A percentile compares a stretch with the other conserved stretches of the same genome.
These are phyloP conservation scores for Cutaneotrichosporon mucoides DNA, from an alignment of 1,284 basidiomycete genomes.

Conservation along the genomic window DNA sequence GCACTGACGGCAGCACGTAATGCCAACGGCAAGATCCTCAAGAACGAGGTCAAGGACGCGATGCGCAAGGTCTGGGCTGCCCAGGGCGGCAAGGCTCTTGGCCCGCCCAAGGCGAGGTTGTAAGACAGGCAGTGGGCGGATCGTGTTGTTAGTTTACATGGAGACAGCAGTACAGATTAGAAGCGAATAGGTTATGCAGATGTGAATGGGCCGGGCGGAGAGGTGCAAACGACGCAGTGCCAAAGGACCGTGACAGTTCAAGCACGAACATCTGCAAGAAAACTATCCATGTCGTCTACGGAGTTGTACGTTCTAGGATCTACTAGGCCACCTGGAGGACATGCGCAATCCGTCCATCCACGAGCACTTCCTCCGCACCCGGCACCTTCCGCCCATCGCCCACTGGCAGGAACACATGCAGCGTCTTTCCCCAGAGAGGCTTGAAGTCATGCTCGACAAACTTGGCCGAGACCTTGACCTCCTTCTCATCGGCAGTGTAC, in stretches of 20 bases:
- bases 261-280: no score
- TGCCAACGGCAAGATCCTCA: slow-evolving; percentile 18
- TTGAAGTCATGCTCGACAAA: slow-evolving; percentile 43
- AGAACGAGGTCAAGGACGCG: slow-evolving; percentile 19
- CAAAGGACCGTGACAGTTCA: no score
- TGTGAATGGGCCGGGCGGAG: no score
- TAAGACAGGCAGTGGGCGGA: background rate
- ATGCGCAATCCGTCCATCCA: slow-evolving; percentile 13
- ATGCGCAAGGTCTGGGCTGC: slow-evolving; percentile 14
- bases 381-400: slow-evolving; percentile 34
- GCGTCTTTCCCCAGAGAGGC: slow-evolving; percentile 44
- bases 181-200: no score
- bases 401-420: slow-evolving; percentile 45
- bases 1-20: slow-evolving; percentile 9
- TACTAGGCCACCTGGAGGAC: slow-evolving; percentile 7
- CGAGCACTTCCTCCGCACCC: slow-evolving; percentile 24
- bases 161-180: no score
- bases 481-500: slow-evolving; percentile 28
- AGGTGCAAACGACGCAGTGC: no score
- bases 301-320: background rate
- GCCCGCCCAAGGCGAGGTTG: slow-evolving; percentile 9
- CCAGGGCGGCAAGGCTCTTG: slow-evolving; percentile 9
- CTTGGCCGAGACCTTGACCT: slow-evolving; percentile 35
- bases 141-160: no score
- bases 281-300: no score